Percentiles rank a stretch among this genome's conserved stretches.
These are phyloP conservation scores for Rhizopogon vesiculosus DNA, from an alignment of 768 basidiomycete genomes.

Conservation along the genomic window DNA sequence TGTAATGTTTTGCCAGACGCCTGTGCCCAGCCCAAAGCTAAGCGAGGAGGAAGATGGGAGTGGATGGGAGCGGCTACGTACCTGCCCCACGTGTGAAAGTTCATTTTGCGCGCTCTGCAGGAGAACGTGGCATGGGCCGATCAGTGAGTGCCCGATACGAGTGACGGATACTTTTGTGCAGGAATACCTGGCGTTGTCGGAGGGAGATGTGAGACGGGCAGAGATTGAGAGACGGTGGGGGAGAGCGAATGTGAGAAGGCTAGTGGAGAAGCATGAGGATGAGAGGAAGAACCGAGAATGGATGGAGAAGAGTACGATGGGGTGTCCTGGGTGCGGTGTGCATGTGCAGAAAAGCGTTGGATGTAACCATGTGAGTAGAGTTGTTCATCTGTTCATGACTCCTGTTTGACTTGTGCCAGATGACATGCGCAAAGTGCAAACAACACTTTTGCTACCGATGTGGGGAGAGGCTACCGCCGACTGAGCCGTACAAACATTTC, in stretches of 20 bases:
- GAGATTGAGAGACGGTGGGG: constrained; percentile 65
- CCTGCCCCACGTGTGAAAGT: constrained; percentile 65
- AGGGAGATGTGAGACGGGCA: constrained; percentile 44
- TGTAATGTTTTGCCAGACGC: constrained; percentile 73
- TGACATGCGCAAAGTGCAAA: constrained; percentile 72
- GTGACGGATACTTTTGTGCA: constrained; percentile 59
- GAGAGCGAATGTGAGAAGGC: constrained; percentile 47
- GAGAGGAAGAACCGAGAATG: constrained; percentile 72
- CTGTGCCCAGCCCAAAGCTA: constrained; percentile 55
- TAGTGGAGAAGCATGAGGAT: constrained; percentile 64
- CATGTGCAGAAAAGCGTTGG: constrained; percentile 74
- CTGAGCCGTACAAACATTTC: constrained; percentile 67
- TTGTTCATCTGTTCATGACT: neutral
- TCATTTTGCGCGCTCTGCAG: constrained; percentile 83
- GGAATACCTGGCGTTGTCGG: constrained; percentile 59
- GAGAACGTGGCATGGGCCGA: constrained; percentile 85
- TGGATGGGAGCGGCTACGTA: constrained; percentile 68
- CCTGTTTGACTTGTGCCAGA: constrained; percentile 34
- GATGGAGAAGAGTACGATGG: constrained; percentile 63
- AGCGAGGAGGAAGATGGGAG: constrained; percentile 46
- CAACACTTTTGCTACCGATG: constrained; percentile 85
- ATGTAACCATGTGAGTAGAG: constrained; percentile 77
- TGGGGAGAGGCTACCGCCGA: constrained; percentile 43
- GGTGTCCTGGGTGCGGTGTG: constrained; percentile 69
- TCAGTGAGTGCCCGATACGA: constrained; percentile 64